phyloP scores from a whole-genome alignment of 2,329 filamentous ascomycete genomes.

The Cryphonectria naterciae region DNA sequence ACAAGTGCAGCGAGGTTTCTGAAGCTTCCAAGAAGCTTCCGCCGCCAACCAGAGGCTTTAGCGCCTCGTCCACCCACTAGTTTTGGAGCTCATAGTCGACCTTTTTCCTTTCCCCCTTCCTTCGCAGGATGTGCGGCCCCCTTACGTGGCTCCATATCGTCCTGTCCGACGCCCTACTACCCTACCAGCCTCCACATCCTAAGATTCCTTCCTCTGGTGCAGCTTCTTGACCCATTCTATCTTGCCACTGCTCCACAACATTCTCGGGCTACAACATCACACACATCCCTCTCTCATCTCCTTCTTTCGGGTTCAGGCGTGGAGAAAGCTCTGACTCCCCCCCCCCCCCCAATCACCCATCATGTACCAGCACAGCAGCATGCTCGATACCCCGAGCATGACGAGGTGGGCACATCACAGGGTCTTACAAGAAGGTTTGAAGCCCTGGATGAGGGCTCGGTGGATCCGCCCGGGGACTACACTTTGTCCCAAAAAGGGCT shows the following conservation, averaged over 20 bases:
- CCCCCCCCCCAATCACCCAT: not conserved
- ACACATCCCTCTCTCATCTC: no score
- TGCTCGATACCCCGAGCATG: not conserved
- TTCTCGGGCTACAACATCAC: not conserved
- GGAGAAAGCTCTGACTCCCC: not conserved
- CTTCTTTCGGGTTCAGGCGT: not conserved
- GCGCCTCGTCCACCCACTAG: not conserved
- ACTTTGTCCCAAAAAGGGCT: slow-evolving; percentile 5
- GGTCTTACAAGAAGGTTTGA: not conserved
- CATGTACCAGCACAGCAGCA: not conserved
- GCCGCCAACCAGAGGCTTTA: not conserved
- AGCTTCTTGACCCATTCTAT: not conserved
- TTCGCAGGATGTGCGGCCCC: slow-evolving; percentile 2
- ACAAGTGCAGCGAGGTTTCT: not conserved
- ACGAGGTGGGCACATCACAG: not conserved
- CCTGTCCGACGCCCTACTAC: slow-evolving; percentile 4
- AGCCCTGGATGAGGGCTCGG: slow-evolving; percentile 11
- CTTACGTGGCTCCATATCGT: not conserved
- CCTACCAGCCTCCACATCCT: not conserved
- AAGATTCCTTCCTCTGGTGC: not conserved
- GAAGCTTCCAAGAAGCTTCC: not conserved
- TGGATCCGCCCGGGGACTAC: slow-evolving; percentile 1
- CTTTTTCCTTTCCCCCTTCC: not conserved
- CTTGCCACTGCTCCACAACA: not conserved
- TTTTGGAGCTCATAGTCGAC: not conserved